Evolutionary conservation across 768 basidiomycete species (phyloP), one percentile per base, ranked within the genome.

Genomic region (Boletus subcaerulescens): DNA sequence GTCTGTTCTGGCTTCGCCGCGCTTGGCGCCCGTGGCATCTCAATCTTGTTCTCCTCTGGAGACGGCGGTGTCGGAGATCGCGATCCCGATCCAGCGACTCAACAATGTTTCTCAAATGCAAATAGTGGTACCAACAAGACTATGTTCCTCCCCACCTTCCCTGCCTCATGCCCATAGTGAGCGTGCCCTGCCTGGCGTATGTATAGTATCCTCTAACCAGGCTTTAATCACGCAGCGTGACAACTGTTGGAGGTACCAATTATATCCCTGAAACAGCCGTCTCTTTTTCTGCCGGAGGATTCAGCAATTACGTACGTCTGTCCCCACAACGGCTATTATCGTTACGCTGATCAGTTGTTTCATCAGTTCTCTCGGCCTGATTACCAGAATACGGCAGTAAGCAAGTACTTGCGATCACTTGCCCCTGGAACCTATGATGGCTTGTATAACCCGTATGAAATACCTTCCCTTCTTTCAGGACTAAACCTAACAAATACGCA

Each of bases 61-160:
- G 87, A 90, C 56, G 63, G 63, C 14, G 89, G 89, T 17, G 88
- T 88, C n/a, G 88, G 89, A 3, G 87, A 85, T 62, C 77, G 79
- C 26, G 61, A 84, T 57, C 43, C 77, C 1, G 55, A 86, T 62
- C 83, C 83, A n/a, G 69, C 71, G 0, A 80, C 74, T 11, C 79
- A 83, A 46, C 24, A 65, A 36, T 90, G 89, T 62, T 66, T 74
- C 52, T 76, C 82, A 3, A 89, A 88, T 61, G 77, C 82, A 3
- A 89, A 88, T 61, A 77, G 83, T 57, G 85, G 82, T 5, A 64
- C 58, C 17, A 86, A 85, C 59, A 63, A 46, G n/a, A 81, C 80
- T 5, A 61, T 67, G 40, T 91, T 90, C 72, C 56, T 80, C 12
- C 80, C 82, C 1, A 50, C 48, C 13, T 91, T 91, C 74, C 89